Evolutionary conservation across 257 asterid species (phyloP).

Genomic region (Cordia subcordata): DNA sequence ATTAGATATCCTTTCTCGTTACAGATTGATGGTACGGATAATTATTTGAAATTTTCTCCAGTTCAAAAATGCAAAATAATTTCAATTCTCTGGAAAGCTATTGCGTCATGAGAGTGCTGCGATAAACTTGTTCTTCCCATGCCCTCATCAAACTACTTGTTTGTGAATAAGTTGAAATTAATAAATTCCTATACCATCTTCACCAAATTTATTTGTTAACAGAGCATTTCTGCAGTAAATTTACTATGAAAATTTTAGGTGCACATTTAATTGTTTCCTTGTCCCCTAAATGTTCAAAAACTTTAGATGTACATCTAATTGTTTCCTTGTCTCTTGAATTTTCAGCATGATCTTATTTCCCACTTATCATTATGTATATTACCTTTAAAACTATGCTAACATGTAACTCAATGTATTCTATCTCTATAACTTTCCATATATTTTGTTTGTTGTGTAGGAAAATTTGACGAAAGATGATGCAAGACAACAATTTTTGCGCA

Average conservation of each 20-base stretch:
- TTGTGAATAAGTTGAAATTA: no score
- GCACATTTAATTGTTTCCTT: neutral
- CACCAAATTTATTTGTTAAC: no score
- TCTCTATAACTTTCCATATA: neutral
- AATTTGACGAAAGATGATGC: slow-evolving; percentile 97
- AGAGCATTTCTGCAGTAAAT: neutral
- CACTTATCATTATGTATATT: neutral
- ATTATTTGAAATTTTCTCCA: no score
- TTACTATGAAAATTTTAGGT: neutral
- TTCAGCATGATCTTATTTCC: neutral
- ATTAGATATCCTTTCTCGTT: slow-evolving; percentile 79
- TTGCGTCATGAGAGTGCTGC: no score
- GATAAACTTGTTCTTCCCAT: no score
- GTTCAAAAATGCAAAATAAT: no score
- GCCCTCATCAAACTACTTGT: no score
- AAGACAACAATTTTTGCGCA: slow-evolving; percentile 85
- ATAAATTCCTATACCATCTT: no score
- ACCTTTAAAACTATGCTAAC: neutral
- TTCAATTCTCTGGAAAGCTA: no score
- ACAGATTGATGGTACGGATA: slow-evolving; percentile 69
- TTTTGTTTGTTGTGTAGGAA: slow-evolving; percentile 44
- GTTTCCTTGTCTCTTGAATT: neutral
- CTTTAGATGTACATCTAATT: no score
- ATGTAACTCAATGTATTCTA: neutral
- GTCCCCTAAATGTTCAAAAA: neutral